Evolutionary conservation across 768 basidiomycete species (phyloP).

Genomic region (Tricholoma flavovirens): DNA sequence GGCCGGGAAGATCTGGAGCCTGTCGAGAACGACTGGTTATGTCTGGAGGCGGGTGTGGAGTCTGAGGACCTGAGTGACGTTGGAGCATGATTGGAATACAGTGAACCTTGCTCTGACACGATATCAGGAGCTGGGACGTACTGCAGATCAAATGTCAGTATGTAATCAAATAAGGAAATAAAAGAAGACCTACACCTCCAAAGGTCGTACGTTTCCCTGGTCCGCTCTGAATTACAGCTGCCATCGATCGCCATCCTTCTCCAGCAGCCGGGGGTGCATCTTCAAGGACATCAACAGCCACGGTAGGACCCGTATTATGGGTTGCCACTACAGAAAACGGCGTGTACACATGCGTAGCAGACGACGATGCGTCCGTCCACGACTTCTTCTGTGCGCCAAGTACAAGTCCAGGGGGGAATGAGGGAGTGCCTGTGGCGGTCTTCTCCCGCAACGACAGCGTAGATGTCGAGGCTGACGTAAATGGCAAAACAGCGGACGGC

Average conservation of each 20-base stretch:
- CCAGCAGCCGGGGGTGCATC: conserved; percentile 61
- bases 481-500: conserved; percentile 51
- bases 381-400: conserved; percentile 19
- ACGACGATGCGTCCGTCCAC: conserved; percentile 25
- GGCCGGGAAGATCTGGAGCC: conserved; percentile 54
- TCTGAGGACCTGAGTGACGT: conserved; percentile 41
- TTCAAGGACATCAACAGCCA: conserved; percentile 59
- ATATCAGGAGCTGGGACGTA: conserved; percentile 36
- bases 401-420: conserved; percentile 35
- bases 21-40: conserved; percentile 34
- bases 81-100: conserved; percentile 61
- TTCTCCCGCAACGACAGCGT: conserved; percentile 32
- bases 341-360: conserved; percentile 8
- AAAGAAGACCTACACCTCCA: conserved; percentile 46
- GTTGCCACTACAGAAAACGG: conserved; percentile 11
- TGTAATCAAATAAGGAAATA: conserved; percentile 5
- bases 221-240: conserved; percentile 27
- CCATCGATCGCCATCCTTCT: conserved; percentile 55
- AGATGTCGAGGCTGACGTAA: conserved; percentile 29
- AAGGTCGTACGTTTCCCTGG: conserved; percentile 40
- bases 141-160: conserved; percentile 23
- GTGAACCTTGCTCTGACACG: conserved; percentile 58
- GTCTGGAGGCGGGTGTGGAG: conserved; percentile 46
- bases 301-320: conserved; percentile 25
- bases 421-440: conserved; percentile 23